Percentiles rank a stretch among this genome's conserved stretches.
Evolutionary conservation across 2,329 filamentous ascomycete genomes (phyloP).

Genomic region (Hirsutella thompsonii): DNA sequence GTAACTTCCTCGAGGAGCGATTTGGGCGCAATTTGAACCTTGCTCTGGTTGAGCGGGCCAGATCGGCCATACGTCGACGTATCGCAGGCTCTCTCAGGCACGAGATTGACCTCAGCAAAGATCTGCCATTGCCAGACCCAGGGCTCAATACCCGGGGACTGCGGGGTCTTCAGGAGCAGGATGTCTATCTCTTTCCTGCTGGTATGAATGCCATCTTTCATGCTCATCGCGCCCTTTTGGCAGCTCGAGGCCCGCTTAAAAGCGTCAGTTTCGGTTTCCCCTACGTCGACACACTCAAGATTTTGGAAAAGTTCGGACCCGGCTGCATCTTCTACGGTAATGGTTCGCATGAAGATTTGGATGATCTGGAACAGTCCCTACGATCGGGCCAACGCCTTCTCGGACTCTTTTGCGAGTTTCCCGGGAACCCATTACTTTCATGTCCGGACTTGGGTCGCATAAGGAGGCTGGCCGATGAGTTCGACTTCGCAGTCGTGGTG

Average conservation of each 20-base stretch:
- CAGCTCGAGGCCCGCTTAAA: slow-evolving; percentile 49
- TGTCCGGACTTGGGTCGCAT: slow-evolving; percentile 80
- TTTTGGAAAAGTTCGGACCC: slow-evolving; percentile 85
- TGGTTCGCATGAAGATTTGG: slow-evolving; percentile 63
- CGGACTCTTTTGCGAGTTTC: slow-evolving; percentile 87
- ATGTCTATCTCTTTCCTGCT: slow-evolving; percentile 77
- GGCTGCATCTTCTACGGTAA: slow-evolving; percentile 82
- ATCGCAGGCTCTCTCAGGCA: slow-evolving; percentile 77
- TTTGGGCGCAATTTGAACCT: slow-evolving; percentile 85
- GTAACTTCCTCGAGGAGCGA: slow-evolving; percentile 79
- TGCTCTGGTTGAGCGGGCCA: slow-evolving; percentile 67
- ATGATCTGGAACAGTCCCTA: slow-evolving; percentile 67
- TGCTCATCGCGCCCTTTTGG: slow-evolving; percentile 62
- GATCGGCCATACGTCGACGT: slow-evolving; percentile 69
- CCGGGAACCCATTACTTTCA: slow-evolving; percentile 77
- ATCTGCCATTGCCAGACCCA: slow-evolving; percentile 9
- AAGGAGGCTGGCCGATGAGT: slow-evolving; percentile 62
- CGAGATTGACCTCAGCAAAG: slow-evolving; percentile 41
- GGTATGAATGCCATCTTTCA: slow-evolving; percentile 97
- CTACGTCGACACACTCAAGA: slow-evolving; percentile 93
- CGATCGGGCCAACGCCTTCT: slow-evolving; percentile 63
- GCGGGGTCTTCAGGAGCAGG: slow-evolving; percentile 61
- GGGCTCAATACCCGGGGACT: slow-evolving; percentile 39
- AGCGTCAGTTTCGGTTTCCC: slow-evolving; percentile 95
- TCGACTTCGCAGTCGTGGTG: slow-evolving; percentile 80